Conservation (phyloP, 1,139 yeast genomes). For the Magnusiomyces tetraspermus region DNA sequence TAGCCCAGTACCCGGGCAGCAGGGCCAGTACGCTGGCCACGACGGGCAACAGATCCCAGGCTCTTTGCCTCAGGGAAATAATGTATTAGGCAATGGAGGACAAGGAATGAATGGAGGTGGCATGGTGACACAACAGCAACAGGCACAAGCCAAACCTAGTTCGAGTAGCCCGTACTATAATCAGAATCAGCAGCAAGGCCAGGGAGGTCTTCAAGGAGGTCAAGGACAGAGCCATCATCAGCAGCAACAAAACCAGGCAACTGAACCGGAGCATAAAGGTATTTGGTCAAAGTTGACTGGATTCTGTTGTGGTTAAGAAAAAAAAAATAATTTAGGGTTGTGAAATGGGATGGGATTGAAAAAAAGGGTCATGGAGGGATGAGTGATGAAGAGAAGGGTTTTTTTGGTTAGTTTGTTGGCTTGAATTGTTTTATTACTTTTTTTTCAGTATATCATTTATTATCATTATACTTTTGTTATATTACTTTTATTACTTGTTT, state of each 20-base stretch:
- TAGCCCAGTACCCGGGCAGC: conserved; percentile 1
- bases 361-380: too few species aligned
- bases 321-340: too few species aligned
- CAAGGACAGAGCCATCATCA: conserved; percentile 9
- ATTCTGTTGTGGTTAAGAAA: conserved; percentile 30
- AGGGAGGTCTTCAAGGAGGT: background rate
- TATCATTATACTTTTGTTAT: too few species aligned
- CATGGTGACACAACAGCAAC: background rate
- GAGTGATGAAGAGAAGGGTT: too few species aligned
- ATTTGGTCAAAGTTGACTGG: conserved; percentile 28
- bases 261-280: conserved; percentile 23
- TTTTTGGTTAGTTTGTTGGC: too few species aligned
- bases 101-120: too few species aligned
- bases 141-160: conserved; percentile 7
- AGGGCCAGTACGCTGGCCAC: conserved; percentile 7
- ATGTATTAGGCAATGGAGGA: too few species aligned
- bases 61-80: conserved; percentile 10
- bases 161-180: too few species aligned
- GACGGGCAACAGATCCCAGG: conserved; percentile 11
- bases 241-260: conserved; percentile 14
- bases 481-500: too few species aligned
- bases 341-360: too few species aligned
- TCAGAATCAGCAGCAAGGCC: conserved; percentile 9
- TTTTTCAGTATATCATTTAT: background rate
- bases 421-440: too few species aligned